Evolutionary conservation across 2,329 filamentous ascomycete genomes (phyloP).

Genomic region (Escovopsis sp.): DNA sequence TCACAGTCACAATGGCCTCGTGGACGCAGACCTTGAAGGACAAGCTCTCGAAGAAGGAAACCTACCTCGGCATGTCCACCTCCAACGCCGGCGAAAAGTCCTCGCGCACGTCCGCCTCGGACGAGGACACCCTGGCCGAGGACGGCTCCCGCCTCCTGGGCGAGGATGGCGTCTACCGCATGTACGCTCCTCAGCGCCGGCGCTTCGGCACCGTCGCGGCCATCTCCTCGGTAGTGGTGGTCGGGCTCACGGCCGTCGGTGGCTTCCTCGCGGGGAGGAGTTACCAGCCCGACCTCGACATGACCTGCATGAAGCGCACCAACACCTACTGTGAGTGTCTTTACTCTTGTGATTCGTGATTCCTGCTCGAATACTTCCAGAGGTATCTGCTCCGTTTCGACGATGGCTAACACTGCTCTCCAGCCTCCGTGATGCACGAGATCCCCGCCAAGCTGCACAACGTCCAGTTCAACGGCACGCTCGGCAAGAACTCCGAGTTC

Average conservation of each 20-base stretch:
- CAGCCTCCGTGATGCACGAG: conserved; percentile 1
- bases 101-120: neutral
- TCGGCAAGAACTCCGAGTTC: conserved; percentile 1
- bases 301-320: neutral
- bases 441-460: neutral
- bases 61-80: neutral
- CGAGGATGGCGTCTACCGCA: neutral
- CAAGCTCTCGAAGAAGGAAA: neutral
- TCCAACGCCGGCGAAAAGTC: neutral
- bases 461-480: conserved; percentile 1
- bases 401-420: neutral
- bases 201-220: neutral
- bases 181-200: neutral
- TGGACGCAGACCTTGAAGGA: neutral
- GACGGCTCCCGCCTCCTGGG: neutral
- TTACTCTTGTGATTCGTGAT: too few relatives aligned
- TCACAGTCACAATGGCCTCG: neutral
- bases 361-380: too few relatives aligned
- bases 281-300: neutral
- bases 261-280: neutral
- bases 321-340: conserved; percentile 1
- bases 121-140: neutral
- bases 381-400: too few relatives aligned
- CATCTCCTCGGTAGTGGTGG: neutral
- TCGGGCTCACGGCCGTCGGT: neutral